Base-by-base conservation (phyloP, 2,329 filamentous ascomycete species). In the Diplocarpon rosae region DNA sequence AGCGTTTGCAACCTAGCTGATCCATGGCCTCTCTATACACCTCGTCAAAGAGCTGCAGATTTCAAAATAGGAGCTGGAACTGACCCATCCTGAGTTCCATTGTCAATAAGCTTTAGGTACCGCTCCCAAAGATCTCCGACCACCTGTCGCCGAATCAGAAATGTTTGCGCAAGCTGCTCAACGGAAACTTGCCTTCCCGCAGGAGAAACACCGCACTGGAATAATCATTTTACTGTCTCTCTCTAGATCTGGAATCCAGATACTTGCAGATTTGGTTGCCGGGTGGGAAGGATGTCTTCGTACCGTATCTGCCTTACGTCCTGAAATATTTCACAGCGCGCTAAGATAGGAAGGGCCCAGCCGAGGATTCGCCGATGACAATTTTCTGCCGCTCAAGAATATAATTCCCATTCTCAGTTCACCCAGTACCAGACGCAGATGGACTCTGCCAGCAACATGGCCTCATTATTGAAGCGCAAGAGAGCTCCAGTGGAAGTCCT, bases 151-250 rank as follows among this genome's bases (percentile, higher is more conserved):
- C 11, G 14, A 27, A 43, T 58, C 34, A 46, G 42, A 15, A 43
- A 12, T 27, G 20, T 24, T 24, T n/a, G 33, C 32, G 15, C 15
- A 39, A 34, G 13, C 34, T 16, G 36, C 31, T n/a, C 35, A 20
- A n/a, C 31, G 32, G 40, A 15, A 11, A 56, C 67, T 48, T 68
- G 95, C 92, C 85, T 98, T 98, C 66, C 92, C 92, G 67, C 92
- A 98, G 47, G 92, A 96, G 69, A 98, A 98, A 71, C 92, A 98
- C 57, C 92, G 87, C 55, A 98, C 86, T 2, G 92, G 92, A 57
- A 98, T 96, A 68, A 98, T 98, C 92, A 98, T 98, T 68, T 83
- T 69, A 55, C 4, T n/a, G 39, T 13, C 11, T 20, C 9, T 28
- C 31, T 17, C 20, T 24, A 37, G 27, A 28, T 37, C 15, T 12